These are phyloP conservation scores for Fusarium subglutinans DNA, from an alignment of 2,329 filamentous ascomycete species.

Conservation along the genomic window DNA sequence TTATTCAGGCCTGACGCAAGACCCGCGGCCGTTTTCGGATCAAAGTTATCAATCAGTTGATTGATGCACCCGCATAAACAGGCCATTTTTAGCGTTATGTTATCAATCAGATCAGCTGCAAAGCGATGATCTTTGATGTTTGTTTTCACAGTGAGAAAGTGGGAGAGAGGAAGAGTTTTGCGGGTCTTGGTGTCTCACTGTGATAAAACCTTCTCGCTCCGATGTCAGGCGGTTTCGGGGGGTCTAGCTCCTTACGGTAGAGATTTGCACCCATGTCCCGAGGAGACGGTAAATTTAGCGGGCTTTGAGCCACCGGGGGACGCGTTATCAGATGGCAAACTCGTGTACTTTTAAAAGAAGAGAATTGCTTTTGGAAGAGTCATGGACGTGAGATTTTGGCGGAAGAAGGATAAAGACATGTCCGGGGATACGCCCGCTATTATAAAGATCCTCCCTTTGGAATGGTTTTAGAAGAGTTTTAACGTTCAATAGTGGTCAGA, in stretches of 20 bases:
- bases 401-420: accelerated
- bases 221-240: constrained; percentile 4
- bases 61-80: constrained; percentile 41
- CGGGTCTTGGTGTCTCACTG: constrained; percentile 26
- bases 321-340: not conserved
- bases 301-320: not conserved
- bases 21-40: constrained; percentile 32
- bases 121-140: not conserved
- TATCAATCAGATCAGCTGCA: not conserved
- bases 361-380: too few relatives aligned
- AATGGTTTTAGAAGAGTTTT: not conserved
- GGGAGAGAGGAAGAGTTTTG: not conserved
- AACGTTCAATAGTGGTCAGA: not conserved
- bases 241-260: not conserved
- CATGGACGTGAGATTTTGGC: not conserved
- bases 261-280: not conserved
- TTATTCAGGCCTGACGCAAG: constrained; percentile 40
- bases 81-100: constrained; percentile 1
- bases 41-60: constrained; percentile 34
- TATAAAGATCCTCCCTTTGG: not conserved
- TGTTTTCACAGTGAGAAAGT: constrained; percentile 28
- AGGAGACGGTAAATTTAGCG: not conserved
- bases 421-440: not conserved
- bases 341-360: not conserved
- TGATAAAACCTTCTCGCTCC: constrained; percentile 26